Base-by-base conservation (phyloP, 768 basidiomycete species). In the Calocera viscosa region DNA sequence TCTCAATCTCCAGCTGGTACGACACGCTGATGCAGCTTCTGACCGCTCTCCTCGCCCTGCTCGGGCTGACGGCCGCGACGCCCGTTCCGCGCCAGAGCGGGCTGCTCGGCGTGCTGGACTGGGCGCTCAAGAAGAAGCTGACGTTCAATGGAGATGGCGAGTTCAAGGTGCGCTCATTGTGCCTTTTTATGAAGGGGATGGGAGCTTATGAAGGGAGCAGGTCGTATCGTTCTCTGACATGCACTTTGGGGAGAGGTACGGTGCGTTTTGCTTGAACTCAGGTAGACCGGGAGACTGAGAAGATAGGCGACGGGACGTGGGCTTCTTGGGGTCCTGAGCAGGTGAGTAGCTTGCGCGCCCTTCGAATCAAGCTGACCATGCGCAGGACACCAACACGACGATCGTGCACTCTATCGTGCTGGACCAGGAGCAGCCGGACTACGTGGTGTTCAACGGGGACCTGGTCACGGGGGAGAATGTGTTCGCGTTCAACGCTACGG, bases 211-310 rank as follows among this genome's bases (percentile, higher is more conserved):
- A 28, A 26, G n/a, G 43, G 5, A 28, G 14, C 53, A 87, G 74
- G 70, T 90, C 49, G 86, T 84, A 12, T 79, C 88, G 2, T 88
- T 90, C 73, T 87, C 86, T 7, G 89, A 90, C 70, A 74, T 89
- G 33, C 88, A 90, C 72, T 89, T 81, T 68, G 88, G 89, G 32
- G 88, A 90, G 75, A 86, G 88, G 86, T 86, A 11, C 86, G 84
- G 83, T 84, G 84, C 65, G 74, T 68, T 11, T 86, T 85, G 83
- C 10, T 19, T 65, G 65, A 10, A 19, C 22, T 2, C 22, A 3
- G 28, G 16, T n/a, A 3, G 14, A 12, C 1, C 8, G 3, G 12
- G 35, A 64, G 8, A 28, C 47, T 39, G 49, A 60, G 26, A 32
- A 10, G 2, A 60, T 60, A 60, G 53, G 53, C 26, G 53, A 60